Base-by-base conservation (phyloP, 306 rosid species). In the Citrullus mucosospermus region DNA sequence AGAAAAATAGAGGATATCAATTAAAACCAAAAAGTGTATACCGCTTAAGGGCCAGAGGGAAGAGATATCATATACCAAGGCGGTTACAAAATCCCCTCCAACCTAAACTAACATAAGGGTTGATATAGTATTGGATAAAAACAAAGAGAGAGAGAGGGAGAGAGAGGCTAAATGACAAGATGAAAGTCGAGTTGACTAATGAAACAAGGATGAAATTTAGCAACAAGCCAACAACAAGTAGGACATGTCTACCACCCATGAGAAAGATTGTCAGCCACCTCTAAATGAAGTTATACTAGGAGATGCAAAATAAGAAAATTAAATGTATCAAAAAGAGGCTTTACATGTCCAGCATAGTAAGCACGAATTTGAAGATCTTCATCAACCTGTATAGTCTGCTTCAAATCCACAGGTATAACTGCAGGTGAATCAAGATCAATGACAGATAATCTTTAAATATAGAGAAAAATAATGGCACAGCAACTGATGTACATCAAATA, bases 261-360 rank as follows among this genome's bases (percentile, higher is more conserved):
- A 22, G 44, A 22, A 28, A 72, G 15, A 46, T 36, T 48, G 76
- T 44, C 55, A 22, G 38, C 43, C 77, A 72, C 12, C 76, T 71
- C 58, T 16, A 72, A 22, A 48, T 4, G 13, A 44, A 72, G 77
- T 6, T 50, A 72, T 48, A 67, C 2, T 17, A 67, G 53, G 51
- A 50, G 44, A 72, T 50, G 77, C 36, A 72, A 70, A 41, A 30
- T 72, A 25, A 72, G 25, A 57, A 56, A 17, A 54, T 36, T 14
- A 56, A 56, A 75, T 54, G n/a, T 54, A 44, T 39, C 46, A 78
- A 78, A 25, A 63, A 14, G 11, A 83, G 83, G 80, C 69, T 88
- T 88, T 87, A 94, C 98, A 82, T 92, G 98, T 80, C 98, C 98
- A 48, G 98, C 98, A 81, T 94, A 94, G 84, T 92, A 94, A 28